Conservation (phyloP, 1,139 yeast species). For the Saccharomyces hybrid region DNA sequence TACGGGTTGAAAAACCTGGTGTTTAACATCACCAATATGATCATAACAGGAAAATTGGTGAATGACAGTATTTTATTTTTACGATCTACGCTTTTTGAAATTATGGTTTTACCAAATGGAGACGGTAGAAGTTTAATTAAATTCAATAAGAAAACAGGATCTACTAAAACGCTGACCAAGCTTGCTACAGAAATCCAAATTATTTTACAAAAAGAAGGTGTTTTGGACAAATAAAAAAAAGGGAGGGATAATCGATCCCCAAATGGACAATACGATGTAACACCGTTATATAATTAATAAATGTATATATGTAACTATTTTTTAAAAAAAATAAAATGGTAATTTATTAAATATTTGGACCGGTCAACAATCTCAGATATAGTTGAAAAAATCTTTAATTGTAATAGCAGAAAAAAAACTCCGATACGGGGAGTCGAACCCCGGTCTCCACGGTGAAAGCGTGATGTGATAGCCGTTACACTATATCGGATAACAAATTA, state of each 20-base stretch:
- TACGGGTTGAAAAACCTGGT: conserved; percentile 57
- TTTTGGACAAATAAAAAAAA: conserved; percentile 13
- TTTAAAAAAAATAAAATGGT: neutral
- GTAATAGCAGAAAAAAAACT: neutral
- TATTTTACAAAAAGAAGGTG: conserved; percentile 38
- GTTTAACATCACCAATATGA: conserved; percentile 38
- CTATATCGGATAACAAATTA: neutral
- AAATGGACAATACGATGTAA: neutral
- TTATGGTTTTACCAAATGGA: conserved; percentile 37
- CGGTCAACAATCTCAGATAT: too few species aligned
- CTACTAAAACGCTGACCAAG: conserved; percentile 52
- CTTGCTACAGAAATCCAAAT: conserved; percentile 41
- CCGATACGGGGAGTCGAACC: conserved; percentile 1
- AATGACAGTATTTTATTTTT: conserved; percentile 53
- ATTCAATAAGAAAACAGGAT: conserved; percentile 53
- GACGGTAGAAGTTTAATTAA: conserved; percentile 40
- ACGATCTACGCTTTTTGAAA: conserved; percentile 57
- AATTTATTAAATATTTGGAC: too few species aligned
- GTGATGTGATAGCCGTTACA: conserved; percentile 1
- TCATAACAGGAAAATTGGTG: conserved; percentile 52
- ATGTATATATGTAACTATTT: neutral
- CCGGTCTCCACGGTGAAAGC: conserved; percentile 1
- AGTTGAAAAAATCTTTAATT: too few species aligned
- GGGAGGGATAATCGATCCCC: neutral
- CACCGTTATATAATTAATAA: neutral